phyloP scores from a whole-genome alignment of 495 filamentous ascomycete species.

The Xylaria palmicola region DNA sequence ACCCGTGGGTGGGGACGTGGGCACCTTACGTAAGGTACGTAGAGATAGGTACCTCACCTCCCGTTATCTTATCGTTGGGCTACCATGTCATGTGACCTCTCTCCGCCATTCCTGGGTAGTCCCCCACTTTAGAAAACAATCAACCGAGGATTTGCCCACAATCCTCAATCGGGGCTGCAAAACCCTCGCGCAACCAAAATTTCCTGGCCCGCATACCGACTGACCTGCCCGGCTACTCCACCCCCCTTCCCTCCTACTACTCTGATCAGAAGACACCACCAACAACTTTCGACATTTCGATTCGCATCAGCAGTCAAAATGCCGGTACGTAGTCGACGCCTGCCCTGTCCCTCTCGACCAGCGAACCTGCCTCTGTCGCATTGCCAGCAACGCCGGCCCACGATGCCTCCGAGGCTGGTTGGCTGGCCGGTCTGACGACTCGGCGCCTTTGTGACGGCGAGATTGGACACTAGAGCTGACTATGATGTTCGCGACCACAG shows the following conservation, averaged over 20 bases:
- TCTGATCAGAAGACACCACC: slow-evolving; percentile 34
- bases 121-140: slow-evolving; percentile 5
- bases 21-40: not conserved
- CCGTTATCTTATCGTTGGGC: slow-evolving; percentile 1
- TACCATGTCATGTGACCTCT: not conserved
- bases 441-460: not conserved
- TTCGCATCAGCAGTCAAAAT: slow-evolving; percentile 66
- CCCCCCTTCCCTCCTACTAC: slow-evolving; percentile 24
- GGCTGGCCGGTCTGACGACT: not conserved
- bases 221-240: slow-evolving; percentile 27
- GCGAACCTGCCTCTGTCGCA: not conserved
- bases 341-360: not conserved
- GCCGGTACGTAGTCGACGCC: slow-evolving; percentile 62
- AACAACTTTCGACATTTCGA: slow-evolving; percentile 41
- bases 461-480: slow-evolving; percentile 16
- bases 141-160: slow-evolving; percentile 31
- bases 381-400: not conserved
- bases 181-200: slow-evolving; percentile 33
- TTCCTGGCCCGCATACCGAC: slow-evolving; percentile 19
- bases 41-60: not conserved
- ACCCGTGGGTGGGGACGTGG: not conserved
- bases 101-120: too few species aligned
- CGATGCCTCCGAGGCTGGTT: not conserved
- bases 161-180: slow-evolving; percentile 38
- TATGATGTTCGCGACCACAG: slow-evolving; percentile 46